Conservation (phyloP, 768 basidiomycete species). For the Kwoniella dejecticola region DNA sequence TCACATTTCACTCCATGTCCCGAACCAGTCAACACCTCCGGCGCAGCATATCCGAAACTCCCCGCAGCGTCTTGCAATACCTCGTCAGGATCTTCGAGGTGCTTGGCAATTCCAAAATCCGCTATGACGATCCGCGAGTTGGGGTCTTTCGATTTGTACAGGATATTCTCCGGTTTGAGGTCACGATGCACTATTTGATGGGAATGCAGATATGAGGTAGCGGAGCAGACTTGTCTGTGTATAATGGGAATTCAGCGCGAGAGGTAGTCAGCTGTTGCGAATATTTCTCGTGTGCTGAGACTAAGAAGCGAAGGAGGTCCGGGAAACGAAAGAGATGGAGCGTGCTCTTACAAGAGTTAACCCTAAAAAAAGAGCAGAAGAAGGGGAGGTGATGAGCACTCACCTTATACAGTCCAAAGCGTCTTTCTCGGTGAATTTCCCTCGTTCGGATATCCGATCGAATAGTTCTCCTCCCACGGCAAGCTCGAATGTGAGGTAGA, state of each 20-base stretch:
- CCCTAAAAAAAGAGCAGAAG: too few relatives aligned
- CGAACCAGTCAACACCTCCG: constrained; percentile 63
- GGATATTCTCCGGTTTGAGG: constrained; percentile 95
- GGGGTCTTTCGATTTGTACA: constrained; percentile 75
- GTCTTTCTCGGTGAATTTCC: constrained; percentile 92
- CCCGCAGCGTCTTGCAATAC: constrained; percentile 51
- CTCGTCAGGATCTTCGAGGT: constrained; percentile 50
- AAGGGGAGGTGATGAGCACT: constrained; percentile 45
- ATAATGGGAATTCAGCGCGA: background rate
- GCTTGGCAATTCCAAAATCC: constrained; percentile 82
- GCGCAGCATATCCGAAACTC: constrained; percentile 84
- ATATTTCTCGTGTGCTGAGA: too few relatives aligned
- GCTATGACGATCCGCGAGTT: constrained; percentile 90
- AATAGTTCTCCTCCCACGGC: constrained; percentile 94
- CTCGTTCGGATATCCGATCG: constrained; percentile 76
- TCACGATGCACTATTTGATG: constrained; percentile 96
- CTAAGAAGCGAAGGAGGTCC: too few relatives aligned
- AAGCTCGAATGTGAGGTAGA: constrained; percentile 93
- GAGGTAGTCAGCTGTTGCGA: too few relatives aligned
- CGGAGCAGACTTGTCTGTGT: constrained; percentile 76
- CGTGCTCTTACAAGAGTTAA: too few relatives aligned
- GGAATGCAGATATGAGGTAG: constrained; percentile 83
- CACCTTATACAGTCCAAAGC: constrained; percentile 75
- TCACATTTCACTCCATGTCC: constrained; percentile 93
- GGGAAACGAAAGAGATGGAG: too few relatives aligned